Conservation (phyloP, 2,329 filamentous ascomycete genomes). For the Aspergillus pseudoterreus region DNA sequence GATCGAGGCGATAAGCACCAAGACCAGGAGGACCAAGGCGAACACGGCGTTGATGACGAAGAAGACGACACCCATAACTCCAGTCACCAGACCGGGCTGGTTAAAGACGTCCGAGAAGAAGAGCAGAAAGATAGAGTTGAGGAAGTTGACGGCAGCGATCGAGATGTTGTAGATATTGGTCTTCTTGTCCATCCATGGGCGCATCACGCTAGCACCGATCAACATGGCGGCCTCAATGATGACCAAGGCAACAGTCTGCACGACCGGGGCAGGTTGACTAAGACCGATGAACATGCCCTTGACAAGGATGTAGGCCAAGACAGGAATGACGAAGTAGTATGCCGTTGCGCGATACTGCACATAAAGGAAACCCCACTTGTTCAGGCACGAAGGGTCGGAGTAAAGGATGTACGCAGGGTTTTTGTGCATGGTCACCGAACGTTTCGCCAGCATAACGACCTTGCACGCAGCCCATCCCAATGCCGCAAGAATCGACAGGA, state of each 20-base stretch:
- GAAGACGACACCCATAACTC: constrained; percentile 83
- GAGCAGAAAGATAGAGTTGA: constrained; percentile 84
- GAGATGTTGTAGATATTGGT: constrained; percentile 95
- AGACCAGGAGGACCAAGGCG: constrained; percentile 73
- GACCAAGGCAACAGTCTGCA: constrained; percentile 77
- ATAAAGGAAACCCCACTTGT: constrained; percentile 98
- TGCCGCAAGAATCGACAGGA: constrained; percentile 73
- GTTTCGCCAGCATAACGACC: constrained; percentile 82
- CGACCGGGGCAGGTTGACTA: constrained; percentile 64
- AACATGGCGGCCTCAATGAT: constrained; percentile 77
- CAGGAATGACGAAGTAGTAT: constrained; percentile 88
- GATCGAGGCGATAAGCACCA: constrained; percentile 72
- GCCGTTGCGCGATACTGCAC: constrained; percentile 93
- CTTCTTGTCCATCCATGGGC: constrained; percentile 98
- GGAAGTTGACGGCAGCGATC: constrained; percentile 83
- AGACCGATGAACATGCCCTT: constrained; percentile 89
- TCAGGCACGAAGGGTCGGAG: constrained; percentile 87
- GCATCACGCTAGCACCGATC: constrained; percentile 72
- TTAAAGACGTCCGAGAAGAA: constrained; percentile 86
- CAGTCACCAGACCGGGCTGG: constrained; percentile 76
- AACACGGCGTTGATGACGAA: constrained; percentile 85
- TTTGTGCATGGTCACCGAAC: constrained; percentile 86
- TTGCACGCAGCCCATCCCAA: constrained; percentile 85
- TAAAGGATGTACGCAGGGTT: constrained; percentile 97
- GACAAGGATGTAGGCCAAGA: constrained; percentile 73